A percentile compares a stretch with the other conserved stretches of the same genome.
Conservation (phyloP, 495 filamentous ascomycete genomes). For the Aspergillus conjunctus region DNA sequence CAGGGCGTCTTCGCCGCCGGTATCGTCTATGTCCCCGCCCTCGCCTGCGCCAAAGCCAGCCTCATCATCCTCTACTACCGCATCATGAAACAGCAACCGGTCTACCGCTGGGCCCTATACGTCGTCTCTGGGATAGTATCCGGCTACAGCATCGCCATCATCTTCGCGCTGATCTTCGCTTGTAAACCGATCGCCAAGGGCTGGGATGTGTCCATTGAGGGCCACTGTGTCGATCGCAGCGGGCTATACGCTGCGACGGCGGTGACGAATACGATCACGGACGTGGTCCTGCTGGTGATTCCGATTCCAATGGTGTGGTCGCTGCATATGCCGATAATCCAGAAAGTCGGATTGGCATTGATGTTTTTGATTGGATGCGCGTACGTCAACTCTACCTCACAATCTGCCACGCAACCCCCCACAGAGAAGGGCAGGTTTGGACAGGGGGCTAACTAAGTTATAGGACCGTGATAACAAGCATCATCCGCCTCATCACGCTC, state of each 20-base stretch:
- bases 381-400: slow-evolving; percentile 16
- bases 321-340: slow-evolving; percentile 24
- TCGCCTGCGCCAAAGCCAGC: slow-evolving; percentile 37
- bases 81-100: slow-evolving; percentile 22
- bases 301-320: slow-evolving; percentile 33
- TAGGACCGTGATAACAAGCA: slow-evolving; percentile 8
- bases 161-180: slow-evolving; percentile 42
- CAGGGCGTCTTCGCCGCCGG: slow-evolving; percentile 31
- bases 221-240: slow-evolving; percentile 32
- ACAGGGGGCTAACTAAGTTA: neutral
- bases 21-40: slow-evolving; percentile 36
- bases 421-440: neutral
- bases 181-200: slow-evolving; percentile 40
- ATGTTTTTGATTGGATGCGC: slow-evolving; percentile 31
- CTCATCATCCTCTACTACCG: slow-evolving; percentile 39
- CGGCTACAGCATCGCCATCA: slow-evolving; percentile 34
- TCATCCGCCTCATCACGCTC: slow-evolving; percentile 1
- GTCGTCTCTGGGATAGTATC: slow-evolving; percentile 24
- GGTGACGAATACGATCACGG: slow-evolving; percentile 38
- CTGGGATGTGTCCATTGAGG: slow-evolving; percentile 32
- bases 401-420: neutral
- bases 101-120: slow-evolving; percentile 24
- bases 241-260: slow-evolving; percentile 37
- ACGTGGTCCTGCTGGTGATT: slow-evolving; percentile 37
- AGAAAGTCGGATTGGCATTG: slow-evolving; percentile 23